Evolutionary conservation across 176 grass and related monocot genomes (phyloP), one percentile per base, ranked within the genome.

Genomic region (Puya raimondii): DNA sequence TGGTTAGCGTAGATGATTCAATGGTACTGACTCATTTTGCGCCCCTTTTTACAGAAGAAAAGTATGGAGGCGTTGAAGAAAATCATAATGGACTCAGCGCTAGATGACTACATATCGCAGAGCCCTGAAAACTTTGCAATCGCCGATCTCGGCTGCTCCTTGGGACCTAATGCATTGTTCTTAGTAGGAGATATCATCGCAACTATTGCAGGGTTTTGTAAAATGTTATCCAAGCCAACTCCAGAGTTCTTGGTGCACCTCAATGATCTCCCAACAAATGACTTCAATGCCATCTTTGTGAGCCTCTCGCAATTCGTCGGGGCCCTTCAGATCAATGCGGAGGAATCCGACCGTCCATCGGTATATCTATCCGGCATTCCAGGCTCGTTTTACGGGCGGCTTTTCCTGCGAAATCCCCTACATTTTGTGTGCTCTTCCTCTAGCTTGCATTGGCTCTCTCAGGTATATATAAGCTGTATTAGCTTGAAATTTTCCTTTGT

Each of bases 401-500:
- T 99, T 33, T 93, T 93, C 71, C 87, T 84, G 1, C 71, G 71
- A 63, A 78, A 64, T 10, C 90, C 80, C 79, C 81, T 99, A 13
- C 84, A 99, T 78, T 93, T 99, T 56, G 65, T 99, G 63, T 90
- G 82, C 78, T 99, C 94, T 73, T 88, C 84, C 74, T 88, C 87
- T 64, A 99, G 94, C 56, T 64, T 99, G 72, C 89, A 99, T 85
- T 99, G 94, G 94, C 94, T 99, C 72, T 99, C 94, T 27, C 77
- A 86, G 85, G 91, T 91, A 53, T 57, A n/a, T n/a, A n/a, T 9
- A 16, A 23, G 50, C 26, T 16, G n/a, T n/a, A n/a, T 17, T 11
- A 15, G 1, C 21, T 14, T 73, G 5, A 10, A 50, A 58, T 15
- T 67, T 20, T 47, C 57, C 14, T 23, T 78, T 18, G 66, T 68